These are phyloP conservation scores for Phytophthora fragariaefolia DNA, from an alignment of 352 stramenopile genomes.

Conservation along the genomic window DNA sequence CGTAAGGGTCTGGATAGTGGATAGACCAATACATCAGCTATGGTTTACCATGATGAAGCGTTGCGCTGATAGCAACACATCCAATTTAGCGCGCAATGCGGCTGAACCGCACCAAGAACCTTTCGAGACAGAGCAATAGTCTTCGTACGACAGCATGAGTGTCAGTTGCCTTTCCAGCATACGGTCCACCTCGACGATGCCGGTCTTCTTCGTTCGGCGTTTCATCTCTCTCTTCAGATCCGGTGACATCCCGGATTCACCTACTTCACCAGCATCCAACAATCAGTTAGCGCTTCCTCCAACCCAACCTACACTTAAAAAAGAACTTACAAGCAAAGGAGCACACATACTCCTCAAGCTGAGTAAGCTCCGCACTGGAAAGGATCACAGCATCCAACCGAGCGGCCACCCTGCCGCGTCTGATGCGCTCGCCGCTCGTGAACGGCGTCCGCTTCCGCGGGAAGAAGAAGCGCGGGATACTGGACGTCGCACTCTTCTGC, in stretches of 20 bases:
- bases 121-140: constrained; percentile 37
- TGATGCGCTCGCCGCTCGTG: constrained; percentile 33
- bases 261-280: constrained; percentile 1
- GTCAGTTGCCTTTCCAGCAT: constrained; percentile 39
- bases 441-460: constrained; percentile 36
- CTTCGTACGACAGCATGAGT: constrained; percentile 55
- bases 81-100: constrained; percentile 22
- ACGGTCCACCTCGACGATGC: constrained; percentile 45
- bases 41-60: constrained; percentile 54
- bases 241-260: background rate
- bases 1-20: too few species aligned
- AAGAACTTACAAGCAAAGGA: constrained; percentile 26
- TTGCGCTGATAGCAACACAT: constrained; percentile 38
- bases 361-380: constrained; percentile 17
- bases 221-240: constrained; percentile 31
- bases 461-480: constrained; percentile 61
- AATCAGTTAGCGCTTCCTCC: background rate
- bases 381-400: constrained; percentile 32
- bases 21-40: background rate
- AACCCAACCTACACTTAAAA: background rate
- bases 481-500: constrained; percentile 11
- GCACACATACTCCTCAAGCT: constrained; percentile 25
- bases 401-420: constrained; percentile 18
- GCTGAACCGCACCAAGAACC: constrained; percentile 16
- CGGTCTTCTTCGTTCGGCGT: constrained; percentile 18